phyloP scores from a whole-genome alignment of 2,329 filamentous ascomycete genomes.

The Neonectria neomacrospora region DNA sequence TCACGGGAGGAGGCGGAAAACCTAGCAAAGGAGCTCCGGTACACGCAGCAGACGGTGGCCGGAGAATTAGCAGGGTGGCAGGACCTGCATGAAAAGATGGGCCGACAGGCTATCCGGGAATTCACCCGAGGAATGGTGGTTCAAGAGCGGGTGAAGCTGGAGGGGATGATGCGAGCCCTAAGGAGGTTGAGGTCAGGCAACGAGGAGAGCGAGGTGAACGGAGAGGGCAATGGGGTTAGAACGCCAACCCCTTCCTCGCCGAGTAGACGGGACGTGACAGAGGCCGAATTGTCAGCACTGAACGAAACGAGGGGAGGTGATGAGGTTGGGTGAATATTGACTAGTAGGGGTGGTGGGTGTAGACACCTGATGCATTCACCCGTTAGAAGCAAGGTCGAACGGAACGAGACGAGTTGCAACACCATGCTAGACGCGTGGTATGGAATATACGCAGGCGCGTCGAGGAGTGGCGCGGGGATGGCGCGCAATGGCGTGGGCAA shows the following conservation, averaged over 20 bases:
- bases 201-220: slow-evolving; percentile 22
- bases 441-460: slow-evolving; percentile 36
- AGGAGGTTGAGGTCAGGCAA: slow-evolving; percentile 62
- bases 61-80: slow-evolving; percentile 94
- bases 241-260: slow-evolving; percentile 26
- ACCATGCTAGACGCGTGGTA: slow-evolving; percentile 42
- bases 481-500: slow-evolving; percentile 28
- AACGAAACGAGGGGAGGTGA: slow-evolving; percentile 31
- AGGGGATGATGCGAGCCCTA: slow-evolving; percentile 82
- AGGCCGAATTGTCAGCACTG: slow-evolving; percentile 32
- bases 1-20: slow-evolving; percentile 76
- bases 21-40: slow-evolving; percentile 84
- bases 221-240: slow-evolving; percentile 31
- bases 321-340: slow-evolving; percentile 29
- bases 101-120: slow-evolving; percentile 77
- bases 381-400: slow-evolving; percentile 20
- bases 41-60: slow-evolving; percentile 94
- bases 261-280: slow-evolving; percentile 27
- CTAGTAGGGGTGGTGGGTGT: slow-evolving; percentile 21
- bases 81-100: slow-evolving; percentile 83
- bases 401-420: slow-evolving; percentile 32
- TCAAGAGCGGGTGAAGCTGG: slow-evolving; percentile 80
- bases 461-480: slow-evolving; percentile 24
- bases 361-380: slow-evolving; percentile 28
- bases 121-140: slow-evolving; percentile 84